Evolutionary conservation across 2,329 filamentous ascomycete genomes (phyloP).

Genomic region (Akanthomyces dipterigenus): DNA sequence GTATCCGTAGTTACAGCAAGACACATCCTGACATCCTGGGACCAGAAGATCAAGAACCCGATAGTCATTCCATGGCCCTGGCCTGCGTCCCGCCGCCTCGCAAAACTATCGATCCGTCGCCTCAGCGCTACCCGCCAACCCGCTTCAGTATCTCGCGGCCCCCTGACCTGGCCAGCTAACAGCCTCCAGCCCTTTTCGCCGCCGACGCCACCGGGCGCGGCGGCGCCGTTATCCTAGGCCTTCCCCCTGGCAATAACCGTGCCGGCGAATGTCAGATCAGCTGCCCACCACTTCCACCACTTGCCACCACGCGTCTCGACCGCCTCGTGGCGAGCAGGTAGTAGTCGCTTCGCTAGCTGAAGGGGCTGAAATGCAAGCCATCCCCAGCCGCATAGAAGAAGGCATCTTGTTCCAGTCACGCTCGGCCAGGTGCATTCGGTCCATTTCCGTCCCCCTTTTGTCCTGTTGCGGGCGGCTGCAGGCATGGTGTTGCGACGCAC

Average conservation of each 20-base stretch:
- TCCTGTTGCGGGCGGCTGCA: too few relatives aligned
- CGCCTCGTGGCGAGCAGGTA: background rate
- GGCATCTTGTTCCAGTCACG: background rate
- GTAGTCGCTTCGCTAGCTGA: background rate
- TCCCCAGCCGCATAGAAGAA: background rate
- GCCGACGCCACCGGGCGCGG: background rate
- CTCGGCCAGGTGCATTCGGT: background rate
- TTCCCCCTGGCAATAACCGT: background rate
- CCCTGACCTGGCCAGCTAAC: background rate
- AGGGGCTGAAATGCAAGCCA: constrained; percentile 3
- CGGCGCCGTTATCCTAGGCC: background rate
- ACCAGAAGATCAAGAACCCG: background rate
- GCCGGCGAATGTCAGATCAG: too few relatives aligned
- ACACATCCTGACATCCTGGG: background rate
- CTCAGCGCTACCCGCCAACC: background rate
- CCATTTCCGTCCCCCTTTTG: background rate
- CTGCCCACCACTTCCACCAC: too few relatives aligned
- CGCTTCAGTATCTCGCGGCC: background rate
- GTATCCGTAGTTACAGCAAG: background rate
- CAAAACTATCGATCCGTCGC: background rate
- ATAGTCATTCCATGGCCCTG: background rate
- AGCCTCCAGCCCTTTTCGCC: background rate
- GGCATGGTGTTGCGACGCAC: background rate
- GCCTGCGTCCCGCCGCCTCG: too few relatives aligned
- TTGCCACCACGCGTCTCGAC: background rate